Conservation (phyloP, 371 early-diverging fungal species). For the Rhizomucor miehei region DNA sequence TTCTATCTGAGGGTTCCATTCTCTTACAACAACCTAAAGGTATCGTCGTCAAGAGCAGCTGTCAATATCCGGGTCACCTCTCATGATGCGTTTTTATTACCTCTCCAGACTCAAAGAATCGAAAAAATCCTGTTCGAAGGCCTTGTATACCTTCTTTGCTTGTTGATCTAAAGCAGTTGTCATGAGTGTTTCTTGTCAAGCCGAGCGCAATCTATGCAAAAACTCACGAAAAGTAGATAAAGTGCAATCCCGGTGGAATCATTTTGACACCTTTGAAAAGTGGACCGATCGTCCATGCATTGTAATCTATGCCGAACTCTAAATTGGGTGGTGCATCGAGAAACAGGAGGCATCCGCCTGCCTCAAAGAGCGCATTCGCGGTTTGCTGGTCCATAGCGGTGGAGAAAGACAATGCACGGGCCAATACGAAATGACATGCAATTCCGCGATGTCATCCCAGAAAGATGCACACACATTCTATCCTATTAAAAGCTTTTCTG, state of each 20-base stretch:
- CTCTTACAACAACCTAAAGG: conserved; percentile 65
- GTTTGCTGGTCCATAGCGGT: conserved; percentile 73
- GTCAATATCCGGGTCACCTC: background rate
- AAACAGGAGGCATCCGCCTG: conserved; percentile 78
- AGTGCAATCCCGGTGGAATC: conserved; percentile 94
- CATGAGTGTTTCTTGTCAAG: background rate
- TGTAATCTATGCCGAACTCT: conserved; percentile 92
- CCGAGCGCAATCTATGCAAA: background rate
- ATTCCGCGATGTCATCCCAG: too few relatives aligned
- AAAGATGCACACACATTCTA: too few relatives aligned
- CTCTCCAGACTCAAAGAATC: conserved; percentile 64
- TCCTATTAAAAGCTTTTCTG: too few relatives aligned
- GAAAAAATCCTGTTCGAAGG: conserved; percentile 74
- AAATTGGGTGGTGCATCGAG: conserved; percentile 78
- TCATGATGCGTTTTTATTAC: conserved; percentile 20
- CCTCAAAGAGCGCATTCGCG: conserved; percentile 68
- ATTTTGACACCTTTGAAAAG: conserved; percentile 90
- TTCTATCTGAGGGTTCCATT: conserved; percentile 66
- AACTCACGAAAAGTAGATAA: conserved; percentile 79
- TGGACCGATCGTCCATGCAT: conserved; percentile 89
- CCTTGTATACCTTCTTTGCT: conserved; percentile 59
- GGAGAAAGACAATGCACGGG: background rate
- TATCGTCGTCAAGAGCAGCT: background rate
- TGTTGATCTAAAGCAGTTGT: conserved; percentile 30
- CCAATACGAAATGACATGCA: too few relatives aligned